Evolutionary conservation across 2,329 filamentous ascomycete species (phyloP).

Genomic region (Bipolaris sorokiniana): DNA sequence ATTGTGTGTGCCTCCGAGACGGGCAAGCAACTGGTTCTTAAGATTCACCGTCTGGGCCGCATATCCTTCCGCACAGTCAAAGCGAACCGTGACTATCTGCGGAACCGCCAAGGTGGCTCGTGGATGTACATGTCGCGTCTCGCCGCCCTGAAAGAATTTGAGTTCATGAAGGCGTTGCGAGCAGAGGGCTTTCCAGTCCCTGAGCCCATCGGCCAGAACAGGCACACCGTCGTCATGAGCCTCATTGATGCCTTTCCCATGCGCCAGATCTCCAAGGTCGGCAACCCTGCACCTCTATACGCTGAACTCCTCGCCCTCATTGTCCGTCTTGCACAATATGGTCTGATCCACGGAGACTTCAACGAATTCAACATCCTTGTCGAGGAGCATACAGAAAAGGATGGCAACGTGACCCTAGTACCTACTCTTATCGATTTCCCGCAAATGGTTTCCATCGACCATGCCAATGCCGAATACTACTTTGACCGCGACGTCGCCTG

Average conservation of each 20-base stretch:
- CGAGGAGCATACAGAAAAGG: slow-evolving; percentile 66
- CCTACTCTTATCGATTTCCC: slow-evolving; percentile 97
- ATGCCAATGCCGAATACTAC: slow-evolving; percentile 93
- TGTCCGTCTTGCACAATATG: slow-evolving; percentile 79
- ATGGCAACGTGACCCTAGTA: slow-evolving; percentile 61
- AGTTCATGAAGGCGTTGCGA: slow-evolving; percentile 87
- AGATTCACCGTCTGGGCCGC: slow-evolving; percentile 93
- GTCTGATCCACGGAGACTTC: slow-evolving; percentile 96
- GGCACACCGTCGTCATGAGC: slow-evolving; percentile 96
- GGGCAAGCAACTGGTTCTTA: slow-evolving; percentile 81
- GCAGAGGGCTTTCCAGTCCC: slow-evolving; percentile 90
- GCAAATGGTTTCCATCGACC: slow-evolving; percentile 96
- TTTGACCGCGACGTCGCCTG: slow-evolving; percentile 96
- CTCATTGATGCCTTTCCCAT: slow-evolving; percentile 91
- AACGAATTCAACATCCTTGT: slow-evolving; percentile 99
- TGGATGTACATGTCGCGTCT: slow-evolving; percentile 99
- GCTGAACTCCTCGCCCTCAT: slow-evolving; percentile 89
- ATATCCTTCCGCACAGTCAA: slow-evolving; percentile 98
- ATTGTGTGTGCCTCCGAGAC: slow-evolving; percentile 85
- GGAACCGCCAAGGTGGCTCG: slow-evolving; percentile 77
- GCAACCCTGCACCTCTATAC: slow-evolving; percentile 84
- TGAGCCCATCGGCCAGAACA: slow-evolving; percentile 82
- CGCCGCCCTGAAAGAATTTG: slow-evolving; percentile 90
- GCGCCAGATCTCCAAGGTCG: slow-evolving; percentile 82
- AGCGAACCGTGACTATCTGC: slow-evolving; percentile 92